phyloP scores from a whole-genome alignment of 129 eudicot genomes.

The Rutidosis leptorrhynchoides region DNA sequence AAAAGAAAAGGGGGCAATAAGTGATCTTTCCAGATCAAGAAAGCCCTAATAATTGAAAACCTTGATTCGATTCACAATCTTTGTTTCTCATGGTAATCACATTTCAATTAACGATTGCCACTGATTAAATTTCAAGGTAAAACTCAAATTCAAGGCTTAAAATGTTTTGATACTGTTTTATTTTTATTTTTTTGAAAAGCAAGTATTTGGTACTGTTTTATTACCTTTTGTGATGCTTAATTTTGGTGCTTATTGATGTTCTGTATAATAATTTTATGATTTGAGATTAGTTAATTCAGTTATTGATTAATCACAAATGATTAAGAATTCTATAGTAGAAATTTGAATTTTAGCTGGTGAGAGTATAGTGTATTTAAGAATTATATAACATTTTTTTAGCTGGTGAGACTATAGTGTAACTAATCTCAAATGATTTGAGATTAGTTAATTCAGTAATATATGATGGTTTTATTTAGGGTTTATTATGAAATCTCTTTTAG shows the following conservation, averaged over 20 bases:
- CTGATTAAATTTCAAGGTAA: conserved; percentile 28
- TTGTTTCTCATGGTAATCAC: conserved; percentile 11
- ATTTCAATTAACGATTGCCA: conserved; percentile 17
- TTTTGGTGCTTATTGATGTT: not conserved
- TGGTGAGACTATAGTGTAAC: too few relatives aligned
- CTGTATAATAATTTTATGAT: not conserved
- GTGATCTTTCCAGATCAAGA: conserved; percentile 23
- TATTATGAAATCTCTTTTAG: not conserved
- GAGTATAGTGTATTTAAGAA: not conserved
- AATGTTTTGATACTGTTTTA: not conserved
- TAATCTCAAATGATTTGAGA: too few relatives aligned
- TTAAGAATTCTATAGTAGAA: not conserved
- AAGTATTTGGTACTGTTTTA: not conserved
- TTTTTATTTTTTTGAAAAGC: not conserved
- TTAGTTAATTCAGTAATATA: not conserved
- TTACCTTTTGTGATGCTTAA: not conserved
- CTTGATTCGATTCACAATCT: conserved; percentile 16
- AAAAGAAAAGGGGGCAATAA: conserved; percentile 23
- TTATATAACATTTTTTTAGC: too few relatives aligned
- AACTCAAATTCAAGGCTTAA: not conserved
- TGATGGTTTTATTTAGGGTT: not conserved
- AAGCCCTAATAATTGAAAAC: conserved; percentile 32
- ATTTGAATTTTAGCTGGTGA: not conserved
- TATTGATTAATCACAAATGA: not conserved
- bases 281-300: not conserved